Evolutionary conservation across 192 early-diverging fungal genomes (phyloP).

Genomic region (Entomortierella parvispora): DNA sequence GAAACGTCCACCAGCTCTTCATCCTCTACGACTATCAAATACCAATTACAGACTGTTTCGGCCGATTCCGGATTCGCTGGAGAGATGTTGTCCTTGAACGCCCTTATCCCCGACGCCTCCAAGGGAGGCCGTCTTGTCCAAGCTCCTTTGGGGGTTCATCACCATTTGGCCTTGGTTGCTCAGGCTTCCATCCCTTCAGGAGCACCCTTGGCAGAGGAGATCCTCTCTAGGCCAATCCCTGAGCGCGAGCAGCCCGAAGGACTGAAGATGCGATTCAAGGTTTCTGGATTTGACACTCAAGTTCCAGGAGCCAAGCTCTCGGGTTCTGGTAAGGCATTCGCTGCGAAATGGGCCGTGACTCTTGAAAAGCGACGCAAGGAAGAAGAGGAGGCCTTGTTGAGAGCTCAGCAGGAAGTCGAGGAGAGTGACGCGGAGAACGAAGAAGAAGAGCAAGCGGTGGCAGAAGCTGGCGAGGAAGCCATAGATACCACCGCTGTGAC

Average conservation of each 20-base stretch:
- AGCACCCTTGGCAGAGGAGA: slow-evolving; percentile 52
- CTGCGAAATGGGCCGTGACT: slow-evolving; percentile 20
- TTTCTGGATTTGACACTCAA: slow-evolving; percentile 57
- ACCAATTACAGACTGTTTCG: slow-evolving; percentile 32
- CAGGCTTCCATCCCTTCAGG: slow-evolving; percentile 30
- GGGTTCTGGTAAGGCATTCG: slow-evolving; percentile 43
- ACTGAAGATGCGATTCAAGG: slow-evolving; percentile 59
- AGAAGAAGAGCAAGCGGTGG: background rate
- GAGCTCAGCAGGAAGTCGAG: slow-evolving; percentile 22
- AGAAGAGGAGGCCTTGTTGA: slow-evolving; percentile 20
- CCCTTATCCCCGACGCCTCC: slow-evolving; percentile 27
- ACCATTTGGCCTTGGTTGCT: slow-evolving; percentile 36
- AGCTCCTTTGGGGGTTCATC: slow-evolving; percentile 25
- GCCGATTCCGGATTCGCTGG: slow-evolving; percentile 44
- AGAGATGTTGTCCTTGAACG: slow-evolving; percentile 32
- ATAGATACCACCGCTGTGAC: background rate
- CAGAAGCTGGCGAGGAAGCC: background rate
- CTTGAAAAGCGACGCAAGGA: slow-evolving; percentile 24
- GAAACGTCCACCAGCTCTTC: slow-evolving; percentile 18
- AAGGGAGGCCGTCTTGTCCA: slow-evolving; percentile 34
- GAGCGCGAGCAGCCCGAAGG: slow-evolving; percentile 60
- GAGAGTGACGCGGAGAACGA: slow-evolving; percentile 15
- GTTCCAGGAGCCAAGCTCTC: slow-evolving; percentile 30
- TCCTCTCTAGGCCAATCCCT: slow-evolving; percentile 47
- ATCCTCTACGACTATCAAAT: slow-evolving; percentile 28